Percentiles rank a stretch among this genome's conserved stretches.
These are phyloP conservation scores for Cardiospermum halicacabum DNA, from an alignment of 345 rosid genomes.

Conservation along the genomic window DNA sequence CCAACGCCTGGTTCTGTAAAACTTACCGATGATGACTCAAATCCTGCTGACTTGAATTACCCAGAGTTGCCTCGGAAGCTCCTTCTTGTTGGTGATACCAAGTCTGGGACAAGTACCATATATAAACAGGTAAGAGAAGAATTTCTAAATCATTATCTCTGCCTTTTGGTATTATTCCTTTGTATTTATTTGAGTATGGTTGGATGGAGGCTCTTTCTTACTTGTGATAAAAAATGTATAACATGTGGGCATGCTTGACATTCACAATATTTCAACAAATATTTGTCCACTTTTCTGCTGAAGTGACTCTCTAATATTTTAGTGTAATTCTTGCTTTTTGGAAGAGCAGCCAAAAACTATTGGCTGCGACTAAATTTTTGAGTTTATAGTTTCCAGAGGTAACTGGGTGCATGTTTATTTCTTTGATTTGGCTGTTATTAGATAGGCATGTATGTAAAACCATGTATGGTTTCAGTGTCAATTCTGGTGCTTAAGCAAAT, in stretches of 20 bases:
- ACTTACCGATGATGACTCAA: constrained; percentile 30
- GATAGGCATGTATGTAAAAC: not conserved
- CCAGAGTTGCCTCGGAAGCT: constrained; percentile 36
- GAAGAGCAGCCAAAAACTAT: not conserved
- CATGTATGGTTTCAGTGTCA: not conserved
- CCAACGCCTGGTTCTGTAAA: constrained; percentile 41
- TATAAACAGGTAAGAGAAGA: constrained; percentile 66
- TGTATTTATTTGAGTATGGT: not conserved
- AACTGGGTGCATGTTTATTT: not conserved
- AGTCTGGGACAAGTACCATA: constrained; percentile 80
- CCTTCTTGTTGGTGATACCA: constrained; percentile 67
- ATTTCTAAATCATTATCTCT: not conserved
- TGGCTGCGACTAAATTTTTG: not conserved
- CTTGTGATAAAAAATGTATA: not conserved
- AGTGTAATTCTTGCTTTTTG: not conserved
- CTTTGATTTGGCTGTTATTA: not conserved
- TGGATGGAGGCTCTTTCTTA: too few species aligned
- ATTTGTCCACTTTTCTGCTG: not conserved
- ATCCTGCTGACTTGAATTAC: not conserved
- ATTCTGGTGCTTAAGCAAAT: not conserved
- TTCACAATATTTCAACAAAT: not conserved
- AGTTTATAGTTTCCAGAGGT: not conserved
- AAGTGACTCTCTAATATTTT: not conserved
- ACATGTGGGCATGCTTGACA: not conserved
- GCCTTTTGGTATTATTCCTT: constrained; percentile 13